Conservation (phyloP, 306 rosid species). For the Vigna hirtella region DNA sequence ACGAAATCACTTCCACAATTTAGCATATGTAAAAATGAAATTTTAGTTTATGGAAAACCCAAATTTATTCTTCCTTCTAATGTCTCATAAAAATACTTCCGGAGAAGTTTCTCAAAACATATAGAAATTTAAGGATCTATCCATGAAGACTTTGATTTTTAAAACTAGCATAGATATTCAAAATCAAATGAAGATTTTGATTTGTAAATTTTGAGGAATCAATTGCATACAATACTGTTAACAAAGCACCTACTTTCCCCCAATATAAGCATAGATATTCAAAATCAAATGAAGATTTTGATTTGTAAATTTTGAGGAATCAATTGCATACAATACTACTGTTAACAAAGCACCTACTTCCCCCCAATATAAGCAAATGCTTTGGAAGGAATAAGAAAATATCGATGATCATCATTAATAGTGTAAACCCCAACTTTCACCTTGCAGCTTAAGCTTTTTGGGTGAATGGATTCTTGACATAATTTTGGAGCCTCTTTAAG, state of each 20-base stretch:
- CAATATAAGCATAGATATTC: background rate
- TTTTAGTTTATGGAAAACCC: too few species aligned
- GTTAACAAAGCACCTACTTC: background rate
- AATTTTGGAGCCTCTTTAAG: background rate
- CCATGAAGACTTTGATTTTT: background rate
- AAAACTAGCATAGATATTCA: conserved; percentile 32
- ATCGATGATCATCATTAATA: background rate
- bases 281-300: conserved; percentile 29
- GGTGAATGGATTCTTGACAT: background rate
- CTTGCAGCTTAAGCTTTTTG: background rate
- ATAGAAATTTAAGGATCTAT: conserved; percentile 7
- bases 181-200: conserved; percentile 34
- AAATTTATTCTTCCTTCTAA: too few species aligned
- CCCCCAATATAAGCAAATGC: background rate
- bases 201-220: conserved; percentile 7
- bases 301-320: conserved; percentile 18
- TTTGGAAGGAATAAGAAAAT: conserved; percentile 1
- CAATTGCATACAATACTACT: background rate
- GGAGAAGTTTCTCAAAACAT: too few species aligned
- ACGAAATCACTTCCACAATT: too few species aligned
- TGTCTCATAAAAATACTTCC: too few species aligned
- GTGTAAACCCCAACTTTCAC: conserved; percentile 1
- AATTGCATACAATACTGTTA: background rate
- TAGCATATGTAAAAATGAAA: too few species aligned
- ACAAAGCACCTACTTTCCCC: background rate